Conservation (phyloP, 2,329 filamentous ascomycete species). For the Botryotinia calthae region DNA sequence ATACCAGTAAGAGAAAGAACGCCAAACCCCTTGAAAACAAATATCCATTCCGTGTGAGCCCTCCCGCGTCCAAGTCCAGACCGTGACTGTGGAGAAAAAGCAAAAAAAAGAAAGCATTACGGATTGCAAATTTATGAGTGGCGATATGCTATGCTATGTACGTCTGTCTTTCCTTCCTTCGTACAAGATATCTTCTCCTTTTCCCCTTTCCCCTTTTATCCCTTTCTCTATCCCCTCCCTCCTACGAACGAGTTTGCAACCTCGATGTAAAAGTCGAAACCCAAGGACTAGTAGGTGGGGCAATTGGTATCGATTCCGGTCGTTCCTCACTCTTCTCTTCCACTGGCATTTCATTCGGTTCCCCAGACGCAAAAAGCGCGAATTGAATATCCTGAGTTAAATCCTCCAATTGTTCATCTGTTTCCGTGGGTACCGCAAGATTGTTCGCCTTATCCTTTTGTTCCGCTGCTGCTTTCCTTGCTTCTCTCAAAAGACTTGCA, state of each 20-base stretch:
- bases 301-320: background rate
- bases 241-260: constrained; percentile 8
- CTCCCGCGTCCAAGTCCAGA: background rate
- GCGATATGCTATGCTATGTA: constrained; percentile 3
- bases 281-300: constrained; percentile 8
- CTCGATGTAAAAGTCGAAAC: constrained; percentile 4
- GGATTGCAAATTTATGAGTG: constrained; percentile 2
- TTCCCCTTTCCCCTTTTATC: background rate
- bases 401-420: constrained; percentile 2
- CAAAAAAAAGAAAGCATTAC: background rate
- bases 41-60: background rate
- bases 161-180: background rate
- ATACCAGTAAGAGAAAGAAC: too few relatives aligned
- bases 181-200: background rate
- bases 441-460: constrained; percentile 4
- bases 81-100: background rate
- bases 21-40: background rate
- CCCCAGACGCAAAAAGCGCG: background rate
- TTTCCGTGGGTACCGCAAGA: background rate
- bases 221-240: background rate
- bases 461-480: constrained; percentile 30
- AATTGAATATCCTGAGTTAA: constrained; percentile 12
- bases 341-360: background rate
- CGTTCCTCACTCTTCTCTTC: background rate
- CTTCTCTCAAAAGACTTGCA: constrained; percentile 33